Base-by-base conservation (phyloP, 139 green algal species). In the Coelastrella sp. region DNA sequence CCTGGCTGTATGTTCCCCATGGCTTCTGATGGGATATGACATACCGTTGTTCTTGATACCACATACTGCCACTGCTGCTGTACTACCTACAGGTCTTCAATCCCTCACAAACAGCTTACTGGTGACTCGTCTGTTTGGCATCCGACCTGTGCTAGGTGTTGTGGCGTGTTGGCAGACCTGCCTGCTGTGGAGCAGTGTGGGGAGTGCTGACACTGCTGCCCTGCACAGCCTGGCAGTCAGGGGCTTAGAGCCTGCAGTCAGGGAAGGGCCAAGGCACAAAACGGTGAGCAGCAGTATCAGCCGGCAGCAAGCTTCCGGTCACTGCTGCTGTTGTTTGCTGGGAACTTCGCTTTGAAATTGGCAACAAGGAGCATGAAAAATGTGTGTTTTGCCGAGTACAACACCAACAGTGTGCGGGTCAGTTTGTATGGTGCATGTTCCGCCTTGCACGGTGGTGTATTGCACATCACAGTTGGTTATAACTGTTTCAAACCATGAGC, bases 121-220 rank as follows among this genome's bases (percentile, higher is more conserved):
- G 25, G 74, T 90, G 1, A n/a, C 49, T 17, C 73, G 73, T n/a
- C 72, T 84, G 0, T 90, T 78, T 49, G 73, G 74, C 24, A n/a
- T 24, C 25, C 68, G 85, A 27, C 85, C 60, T 24, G 85, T 90
- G 14, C 8, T 61, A 8, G 85, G 87, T 7, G 78, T 87, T 22
- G 19, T 81, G 49, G 78, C 35, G 22, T 70, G 60, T 22, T 91
- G 58, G 63, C 76, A 86, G 79, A 61, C 35, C 11, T 86, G 79
- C 59, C 87, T 91, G 22, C 65, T 91, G 78, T 91, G 87, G 87
- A 91, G 87, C 87, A 87, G 63, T 49, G 11, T 82, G 19, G 11
- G 22, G 35, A 78, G 63, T 49, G 19, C 0, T 20, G 87, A 91
- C 78, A 91, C 87, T 0, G 78, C 79, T 19, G 87, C 87, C n/a